Evolutionary conservation across 306 rosid species (phyloP).

Genomic region (Quercus dentata): DNA sequence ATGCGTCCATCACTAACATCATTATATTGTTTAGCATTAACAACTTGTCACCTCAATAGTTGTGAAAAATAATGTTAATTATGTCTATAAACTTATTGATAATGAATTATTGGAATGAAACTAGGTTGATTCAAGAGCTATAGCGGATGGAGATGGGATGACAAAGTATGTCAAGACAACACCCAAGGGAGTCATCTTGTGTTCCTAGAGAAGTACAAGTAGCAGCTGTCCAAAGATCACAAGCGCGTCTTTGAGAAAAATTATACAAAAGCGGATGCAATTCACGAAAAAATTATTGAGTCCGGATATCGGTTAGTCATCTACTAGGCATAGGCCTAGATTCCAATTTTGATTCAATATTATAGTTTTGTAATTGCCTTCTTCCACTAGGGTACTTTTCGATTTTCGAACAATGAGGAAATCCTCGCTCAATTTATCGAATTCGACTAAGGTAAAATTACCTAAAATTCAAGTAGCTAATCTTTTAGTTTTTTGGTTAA

Average conservation of each 20-base stretch:
- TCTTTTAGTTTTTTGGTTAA: too few relatives aligned
- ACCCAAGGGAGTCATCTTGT: constrained; percentile 59
- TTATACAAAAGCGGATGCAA: constrained; percentile 56
- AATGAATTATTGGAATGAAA: constrained; percentile 13
- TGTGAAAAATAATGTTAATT: too few relatives aligned
- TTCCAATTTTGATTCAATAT: background rate
- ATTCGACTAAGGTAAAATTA: constrained; percentile 78
- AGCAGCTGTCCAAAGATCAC: constrained; percentile 52
- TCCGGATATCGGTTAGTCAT: constrained; percentile 74
- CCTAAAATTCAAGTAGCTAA: background rate
- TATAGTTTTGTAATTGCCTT: background rate
- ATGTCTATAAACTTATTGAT: too few relatives aligned
- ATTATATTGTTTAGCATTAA: too few relatives aligned
- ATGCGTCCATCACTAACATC: too few relatives aligned
- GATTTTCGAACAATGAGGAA: constrained; percentile 45
- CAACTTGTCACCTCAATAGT: too few relatives aligned
- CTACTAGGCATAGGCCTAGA: background rate
- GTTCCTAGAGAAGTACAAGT: constrained; percentile 51
- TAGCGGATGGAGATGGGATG: constrained; percentile 85
- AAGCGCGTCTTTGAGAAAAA: constrained; percentile 49
- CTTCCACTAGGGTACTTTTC: constrained; percentile 51
- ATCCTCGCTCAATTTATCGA: constrained; percentile 71
- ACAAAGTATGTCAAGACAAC: constrained; percentile 77
- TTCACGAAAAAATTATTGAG: constrained; percentile 56
- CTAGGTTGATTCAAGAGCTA: constrained; percentile 79